Evolutionary conservation across 1,284 basidiomycete genomes (phyloP), one percentile per base, ranked within the genome.

Genomic region (Pseudomicrostroma phylloplanum): DNA sequence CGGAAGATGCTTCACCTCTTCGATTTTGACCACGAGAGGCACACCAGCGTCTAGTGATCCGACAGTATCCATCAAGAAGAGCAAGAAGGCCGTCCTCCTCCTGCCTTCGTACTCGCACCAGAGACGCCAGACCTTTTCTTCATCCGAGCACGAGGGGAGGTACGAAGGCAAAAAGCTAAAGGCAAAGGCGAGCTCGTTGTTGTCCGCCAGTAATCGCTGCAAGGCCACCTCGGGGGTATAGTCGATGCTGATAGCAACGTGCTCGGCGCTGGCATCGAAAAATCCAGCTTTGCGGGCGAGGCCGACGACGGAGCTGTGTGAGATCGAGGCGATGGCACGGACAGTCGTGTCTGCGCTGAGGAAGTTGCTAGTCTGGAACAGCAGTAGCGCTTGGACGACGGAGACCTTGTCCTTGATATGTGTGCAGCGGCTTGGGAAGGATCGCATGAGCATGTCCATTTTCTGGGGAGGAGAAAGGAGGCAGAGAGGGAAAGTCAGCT

Each of bases 81-180:
- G 59, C 40, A 73, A 55, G 46, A 68, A 71, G 1, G 69, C 69
- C 19, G 65, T 71, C 17, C 72, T 63, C 21, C 72, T 55, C 13
- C 72, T 67, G 25, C 72, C 69, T 55, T 72, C 72, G 21, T 66
- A 62, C 40, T 74, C 72, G 60, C 63, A 64, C 72, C 72, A 74
- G 46, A 66, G 66, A 11, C 71, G 65, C 72, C 72, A 74, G 12
- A 72, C 53, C 58, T 67, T 65, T 15, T 73, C 71, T 26, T 58
- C 60, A 40, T 70, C 69, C 30, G 66, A 56, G 36, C 56, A 64
- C n/a, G 60, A 58, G 6, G 63, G 60, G 39, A 62, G 49, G 39
- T 67, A 68, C n/a, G 57, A 57, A 0, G 72, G 66, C 30, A 67
- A 13, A 56, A 67, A 73, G 17, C 67, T 63, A 51, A 62, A 64